A percentile compares a stretch with the other conserved stretches of the same genome.
phyloP scores from a whole-genome alignment of 2,329 filamentous ascomycete genomes.

The Botrytis tulipae region DNA sequence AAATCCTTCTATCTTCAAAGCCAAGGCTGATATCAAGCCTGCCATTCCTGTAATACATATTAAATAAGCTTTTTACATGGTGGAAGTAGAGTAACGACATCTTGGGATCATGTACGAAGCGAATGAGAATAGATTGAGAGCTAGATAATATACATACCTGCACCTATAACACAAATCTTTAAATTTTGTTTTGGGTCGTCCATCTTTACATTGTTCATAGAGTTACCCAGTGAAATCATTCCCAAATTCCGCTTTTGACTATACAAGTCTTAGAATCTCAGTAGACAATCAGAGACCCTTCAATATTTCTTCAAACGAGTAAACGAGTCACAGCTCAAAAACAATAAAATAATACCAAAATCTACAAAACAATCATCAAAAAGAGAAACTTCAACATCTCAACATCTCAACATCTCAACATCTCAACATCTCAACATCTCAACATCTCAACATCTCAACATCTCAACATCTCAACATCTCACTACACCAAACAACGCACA shows the following conservation, averaged over 20 bases:
- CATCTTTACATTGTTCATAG: neutral
- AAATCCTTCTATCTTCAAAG: constrained; percentile 74
- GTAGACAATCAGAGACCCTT: too few species aligned
- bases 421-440: too few species aligned
- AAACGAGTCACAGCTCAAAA: too few species aligned
- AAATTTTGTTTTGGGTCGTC: neutral
- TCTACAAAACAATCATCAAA: too few species aligned
- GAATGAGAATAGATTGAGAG: neutral
- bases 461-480: too few species aligned
- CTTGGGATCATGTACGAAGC: neutral
- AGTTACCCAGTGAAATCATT: neutral
- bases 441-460: too few species aligned
- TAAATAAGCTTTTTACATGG: neutral
- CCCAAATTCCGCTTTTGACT: neutral
- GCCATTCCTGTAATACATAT: constrained; percentile 62
- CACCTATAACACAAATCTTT: neutral
- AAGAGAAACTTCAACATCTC: too few species aligned
- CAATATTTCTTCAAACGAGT: too few species aligned
- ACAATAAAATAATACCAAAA: too few species aligned
- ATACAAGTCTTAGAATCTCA: neutral
- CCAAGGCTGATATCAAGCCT: constrained; percentile 67
- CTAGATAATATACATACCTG: neutral
- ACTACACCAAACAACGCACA: too few species aligned
- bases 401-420: too few species aligned
- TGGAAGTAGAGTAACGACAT: neutral